phyloP scores from a whole-genome alignment of 257 asterid species.

The Plantago ovata region DNA sequence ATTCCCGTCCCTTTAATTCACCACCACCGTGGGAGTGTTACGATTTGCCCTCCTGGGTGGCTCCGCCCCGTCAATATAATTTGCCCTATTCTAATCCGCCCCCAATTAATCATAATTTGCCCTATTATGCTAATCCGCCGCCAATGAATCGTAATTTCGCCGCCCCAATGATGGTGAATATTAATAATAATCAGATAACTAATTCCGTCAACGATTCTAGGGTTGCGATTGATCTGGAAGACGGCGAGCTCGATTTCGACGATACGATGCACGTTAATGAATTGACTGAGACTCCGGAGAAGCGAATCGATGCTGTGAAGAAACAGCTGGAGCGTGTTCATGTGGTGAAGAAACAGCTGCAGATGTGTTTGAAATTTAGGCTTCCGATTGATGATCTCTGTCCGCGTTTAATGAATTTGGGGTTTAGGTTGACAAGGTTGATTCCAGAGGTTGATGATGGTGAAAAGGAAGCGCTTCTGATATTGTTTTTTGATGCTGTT shows the following conservation, averaged over 20 bases:
- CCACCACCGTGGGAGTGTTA: too few relatives aligned
- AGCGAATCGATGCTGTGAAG: too few relatives aligned
- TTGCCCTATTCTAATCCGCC: too few relatives aligned
- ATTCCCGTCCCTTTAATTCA: too few relatives aligned
- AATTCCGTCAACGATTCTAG: constrained; percentile 14
- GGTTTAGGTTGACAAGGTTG: constrained; percentile 39
- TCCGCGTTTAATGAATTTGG: constrained; percentile 39
- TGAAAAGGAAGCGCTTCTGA: constrained; percentile 54
- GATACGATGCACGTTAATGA: constrained; percentile 19
- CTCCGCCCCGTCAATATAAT: too few relatives aligned
- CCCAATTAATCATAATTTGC: too few relatives aligned
- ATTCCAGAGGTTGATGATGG: constrained; percentile 37
- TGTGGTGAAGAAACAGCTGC: constrained; percentile 46
- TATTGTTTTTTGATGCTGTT: constrained; percentile 46
- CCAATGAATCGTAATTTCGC: too few relatives aligned
- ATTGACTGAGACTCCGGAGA: constrained; percentile 25
- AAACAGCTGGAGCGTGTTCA: constrained; percentile 32
- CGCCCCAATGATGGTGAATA: too few relatives aligned
- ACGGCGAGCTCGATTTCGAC: constrained; percentile 94
- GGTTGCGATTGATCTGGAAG: constrained; percentile 55
- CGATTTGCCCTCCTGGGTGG: too few relatives aligned
- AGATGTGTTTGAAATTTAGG: constrained; percentile 14
- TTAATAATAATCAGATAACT: too few relatives aligned
- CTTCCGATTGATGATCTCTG: constrained; percentile 60
- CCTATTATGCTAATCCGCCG: too few relatives aligned